These are phyloP conservation scores for Lathyrus oleraceus DNA, from an alignment of 306 rosid species.

Conservation along the genomic window DNA sequence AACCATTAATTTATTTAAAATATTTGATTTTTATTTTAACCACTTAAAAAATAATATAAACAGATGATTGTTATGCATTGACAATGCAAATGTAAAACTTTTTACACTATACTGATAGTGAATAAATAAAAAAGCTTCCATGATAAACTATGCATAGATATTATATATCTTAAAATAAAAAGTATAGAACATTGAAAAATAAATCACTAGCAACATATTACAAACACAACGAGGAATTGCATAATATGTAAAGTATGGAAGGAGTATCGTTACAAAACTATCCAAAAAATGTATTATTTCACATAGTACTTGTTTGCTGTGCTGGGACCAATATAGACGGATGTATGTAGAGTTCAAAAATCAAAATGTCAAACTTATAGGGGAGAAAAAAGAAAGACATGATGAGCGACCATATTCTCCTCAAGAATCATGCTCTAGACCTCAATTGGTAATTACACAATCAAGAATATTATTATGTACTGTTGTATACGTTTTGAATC, in stretches of 20 bases:
- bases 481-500: conserved; percentile 24
- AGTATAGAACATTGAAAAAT: conserved; percentile 14
- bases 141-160: neutral
- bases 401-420: conserved; percentile 30
- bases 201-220: conserved; percentile 16
- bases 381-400: conserved; percentile 19
- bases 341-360: conserved; percentile 36
- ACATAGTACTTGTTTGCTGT: conserved; percentile 34
- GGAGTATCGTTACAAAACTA: conserved; percentile 25
- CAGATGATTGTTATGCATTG: no score
- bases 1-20: no score
- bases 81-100: no score
- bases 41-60: no score
- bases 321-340: conserved; percentile 25
- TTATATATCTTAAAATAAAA: neutral
- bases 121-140: no score
- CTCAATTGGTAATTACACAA: conserved; percentile 45
- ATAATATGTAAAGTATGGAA: conserved; percentile 34
- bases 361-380: conserved; percentile 33
- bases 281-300: conserved; percentile 29
- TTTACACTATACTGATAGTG: no score
- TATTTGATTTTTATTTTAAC: no score
- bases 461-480: conserved; percentile 49
- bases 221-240: conserved; percentile 37
- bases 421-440: conserved; percentile 33